Conservation (phyloP, 2,329 filamentous ascomycete species). For the Colletotrichum siamense region DNA sequence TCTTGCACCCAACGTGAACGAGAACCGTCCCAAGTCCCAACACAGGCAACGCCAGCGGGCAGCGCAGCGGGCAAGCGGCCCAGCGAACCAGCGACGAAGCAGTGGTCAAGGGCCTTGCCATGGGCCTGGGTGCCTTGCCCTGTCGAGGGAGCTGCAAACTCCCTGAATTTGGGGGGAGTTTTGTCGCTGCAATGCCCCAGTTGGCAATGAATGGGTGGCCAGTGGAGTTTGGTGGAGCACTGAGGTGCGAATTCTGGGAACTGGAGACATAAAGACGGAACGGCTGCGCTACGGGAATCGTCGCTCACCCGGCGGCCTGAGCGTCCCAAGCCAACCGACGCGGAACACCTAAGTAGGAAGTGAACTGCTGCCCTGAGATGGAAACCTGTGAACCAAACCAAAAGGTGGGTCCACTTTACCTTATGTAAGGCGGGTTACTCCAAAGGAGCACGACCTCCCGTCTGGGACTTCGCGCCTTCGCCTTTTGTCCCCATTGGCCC, state of each 20-base stretch:
- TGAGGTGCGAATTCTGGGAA: neutral
- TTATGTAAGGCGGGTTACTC: neutral
- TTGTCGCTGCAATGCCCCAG: neutral
- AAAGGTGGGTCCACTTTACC: neutral
- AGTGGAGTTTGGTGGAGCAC: neutral
- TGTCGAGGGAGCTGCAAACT: neutral
- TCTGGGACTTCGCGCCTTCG: neutral
- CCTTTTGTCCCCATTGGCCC: neutral
- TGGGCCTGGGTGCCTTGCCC: conserved; percentile 2
- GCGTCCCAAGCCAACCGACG: neutral
- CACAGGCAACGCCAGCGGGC: neutral
- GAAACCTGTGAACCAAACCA: neutral
- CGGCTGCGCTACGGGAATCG: conserved; percentile 12
- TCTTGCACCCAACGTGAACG: neutral
- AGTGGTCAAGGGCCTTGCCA: neutral
- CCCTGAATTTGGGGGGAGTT: neutral
- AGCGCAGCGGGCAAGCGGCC: neutral
- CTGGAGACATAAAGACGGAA: neutral
- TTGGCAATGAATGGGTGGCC: neutral
- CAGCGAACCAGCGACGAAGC: neutral
- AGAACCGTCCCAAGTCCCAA: neutral
- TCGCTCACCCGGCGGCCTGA: conserved; percentile 21
- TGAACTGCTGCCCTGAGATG: neutral
- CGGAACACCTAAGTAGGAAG: neutral
- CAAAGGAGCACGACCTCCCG: conserved; percentile 17